Evolutionary conservation across 768 basidiomycete species (phyloP), one percentile per base, ranked within the genome.

Genomic region (Tephrocybe sp.): DNA sequence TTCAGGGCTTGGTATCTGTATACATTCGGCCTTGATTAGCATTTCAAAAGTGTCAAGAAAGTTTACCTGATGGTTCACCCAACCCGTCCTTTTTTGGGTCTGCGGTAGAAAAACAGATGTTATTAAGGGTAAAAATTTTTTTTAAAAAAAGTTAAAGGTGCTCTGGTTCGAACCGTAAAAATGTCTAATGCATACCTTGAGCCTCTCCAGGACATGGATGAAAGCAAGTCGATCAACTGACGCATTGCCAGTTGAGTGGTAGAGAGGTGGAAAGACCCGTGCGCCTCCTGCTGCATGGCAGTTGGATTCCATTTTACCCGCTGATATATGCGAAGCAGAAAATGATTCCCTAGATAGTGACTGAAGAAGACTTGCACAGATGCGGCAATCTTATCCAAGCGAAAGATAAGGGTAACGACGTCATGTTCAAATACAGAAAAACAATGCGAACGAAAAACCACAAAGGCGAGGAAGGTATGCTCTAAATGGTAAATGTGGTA

Each of bases 61-160:
- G 11, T 2, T 51, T 57, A 90, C 89, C 39, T 87, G 79, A 60
- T 92, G 79, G 58, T 95, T 78, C 30, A 94, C 79, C 96, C 95
- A 99, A 54, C 96, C 96, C 0, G 94, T 97, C 8, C 96, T 80
- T 66, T 94, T 96, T 63, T 98, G 93, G 0, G 89, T 95, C 93
- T 97, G 51, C 32, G 38, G 23, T 36, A 51, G 23, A 9, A 33
- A 39, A 8, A 23, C 38, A 12, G 19, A 43, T 30, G 4, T 17
- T 41, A 23, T 8, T 12, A 12, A 16, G 42, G 10, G n/a, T n/a
- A n/a, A n/a, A n/a, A n/a, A 31, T 20, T 20, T 19, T 19, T 9
- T 40, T 22, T 45, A 8, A 34, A 10, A 12, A 3, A 8, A 4
- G 16, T 26, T 49, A 17, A 6, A 16, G n/a, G 26, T 20, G 33